Conservation (phyloP, 1,284 basidiomycete species). For the Moesziomyces sp. region DNA sequence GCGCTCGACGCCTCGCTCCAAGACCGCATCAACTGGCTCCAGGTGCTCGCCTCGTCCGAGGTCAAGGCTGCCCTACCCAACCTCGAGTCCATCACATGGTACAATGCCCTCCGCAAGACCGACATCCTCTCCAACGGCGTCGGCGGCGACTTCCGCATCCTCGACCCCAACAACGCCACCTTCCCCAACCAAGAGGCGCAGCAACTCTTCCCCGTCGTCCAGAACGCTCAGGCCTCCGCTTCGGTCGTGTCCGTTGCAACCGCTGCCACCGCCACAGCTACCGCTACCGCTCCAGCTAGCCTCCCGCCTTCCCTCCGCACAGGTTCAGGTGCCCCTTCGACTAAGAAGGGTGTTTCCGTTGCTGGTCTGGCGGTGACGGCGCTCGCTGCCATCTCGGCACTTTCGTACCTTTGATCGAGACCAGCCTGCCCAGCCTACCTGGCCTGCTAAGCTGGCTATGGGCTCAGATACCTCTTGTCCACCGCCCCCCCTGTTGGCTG, state of each 20-base stretch:
- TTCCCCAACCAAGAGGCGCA: constrained; percentile 29
- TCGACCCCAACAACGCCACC: constrained; percentile 33
- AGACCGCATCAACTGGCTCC: constrained; percentile 59
- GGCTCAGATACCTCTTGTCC: neutral
- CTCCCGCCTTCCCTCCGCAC: constrained; percentile 14
- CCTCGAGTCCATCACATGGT: constrained; percentile 65
- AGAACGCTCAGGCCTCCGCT: constrained; percentile 6
- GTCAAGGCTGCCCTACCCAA: constrained; percentile 58
- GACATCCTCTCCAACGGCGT: constrained; percentile 42
- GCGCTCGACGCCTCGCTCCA: constrained; percentile 19
- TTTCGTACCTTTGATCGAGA: constrained; percentile 11
- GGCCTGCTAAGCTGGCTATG: too few relatives aligned
- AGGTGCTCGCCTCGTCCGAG: constrained; percentile 51
- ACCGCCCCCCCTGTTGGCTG: neutral
- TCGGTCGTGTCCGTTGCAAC: constrained; percentile 13
- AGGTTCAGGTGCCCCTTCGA: neutral
- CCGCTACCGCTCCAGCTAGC: constrained; percentile 7
- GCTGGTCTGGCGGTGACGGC: constrained; percentile 20
- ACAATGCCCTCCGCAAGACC: constrained; percentile 58
- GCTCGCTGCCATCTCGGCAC: constrained; percentile 16
- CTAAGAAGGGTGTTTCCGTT: constrained; percentile 2
- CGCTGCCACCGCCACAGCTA: constrained; percentile 17
- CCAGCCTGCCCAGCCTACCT: too few relatives aligned
- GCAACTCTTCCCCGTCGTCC: constrained; percentile 19
- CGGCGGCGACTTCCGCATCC: constrained; percentile 41